Evolutionary conservation across 495 filamentous ascomycete genomes (phyloP).

Genomic region (Rhizodiscina lignyota): DNA sequence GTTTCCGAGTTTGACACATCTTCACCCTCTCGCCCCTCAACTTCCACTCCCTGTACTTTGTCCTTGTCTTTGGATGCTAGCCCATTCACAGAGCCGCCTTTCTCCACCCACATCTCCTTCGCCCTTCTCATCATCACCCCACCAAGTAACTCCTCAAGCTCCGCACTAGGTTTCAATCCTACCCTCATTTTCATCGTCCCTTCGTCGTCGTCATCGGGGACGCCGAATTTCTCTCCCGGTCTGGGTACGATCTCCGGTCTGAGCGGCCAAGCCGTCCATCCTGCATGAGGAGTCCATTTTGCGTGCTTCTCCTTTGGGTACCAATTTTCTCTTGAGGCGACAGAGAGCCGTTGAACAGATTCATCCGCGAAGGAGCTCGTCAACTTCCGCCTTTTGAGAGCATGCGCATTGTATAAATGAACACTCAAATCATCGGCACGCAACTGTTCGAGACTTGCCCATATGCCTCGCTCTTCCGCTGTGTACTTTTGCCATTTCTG

Average conservation of each 20-base stretch:
- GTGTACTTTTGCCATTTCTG: background rate
- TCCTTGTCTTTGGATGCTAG: conserved; percentile 4
- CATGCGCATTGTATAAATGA: background rate
- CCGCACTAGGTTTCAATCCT: conserved; percentile 31
- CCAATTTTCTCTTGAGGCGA: background rate
- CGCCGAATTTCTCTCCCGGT: conserved; percentile 27
- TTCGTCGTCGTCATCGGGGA: conserved; percentile 27
- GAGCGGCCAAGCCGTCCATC: conserved; percentile 73
- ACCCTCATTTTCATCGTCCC: conserved; percentile 25
- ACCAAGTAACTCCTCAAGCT: conserved; percentile 49
- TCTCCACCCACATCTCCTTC: conserved; percentile 37
- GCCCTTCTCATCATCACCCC: conserved; percentile 44
- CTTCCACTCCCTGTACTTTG: background rate
- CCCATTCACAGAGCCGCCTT: conserved; percentile 13
- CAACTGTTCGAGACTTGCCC: background rate
- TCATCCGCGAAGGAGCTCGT: too few species aligned
- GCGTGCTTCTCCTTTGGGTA: background rate
- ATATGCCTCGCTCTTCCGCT: background rate
- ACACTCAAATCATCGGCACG: background rate
- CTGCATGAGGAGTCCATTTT: too few species aligned
- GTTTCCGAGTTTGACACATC: background rate
- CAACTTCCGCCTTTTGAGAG: background rate
- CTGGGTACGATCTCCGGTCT: conserved; percentile 39
- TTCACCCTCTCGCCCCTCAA: background rate
- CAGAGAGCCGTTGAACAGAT: too few species aligned